Base-by-base conservation (phyloP, 164 flowering plant genomes). In the Macadamia tetraphylla region DNA sequence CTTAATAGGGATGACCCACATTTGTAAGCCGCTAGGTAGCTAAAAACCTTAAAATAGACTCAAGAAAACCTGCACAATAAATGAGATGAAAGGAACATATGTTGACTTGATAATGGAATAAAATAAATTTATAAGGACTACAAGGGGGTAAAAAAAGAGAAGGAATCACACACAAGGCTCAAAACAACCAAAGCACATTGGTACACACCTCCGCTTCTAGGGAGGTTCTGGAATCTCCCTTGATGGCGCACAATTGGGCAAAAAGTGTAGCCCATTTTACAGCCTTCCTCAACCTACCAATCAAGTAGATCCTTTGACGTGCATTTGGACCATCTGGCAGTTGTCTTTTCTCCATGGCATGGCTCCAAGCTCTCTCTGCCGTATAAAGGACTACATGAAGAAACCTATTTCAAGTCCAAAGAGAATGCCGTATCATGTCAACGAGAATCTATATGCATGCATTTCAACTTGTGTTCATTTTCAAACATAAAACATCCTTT, bases 331-430 rank as follows among this genome's bases (percentile, higher is more conserved):
- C 97, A 85, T 90, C 90, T 60, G 90, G 94, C 64, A 94, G 75
- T 67, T 91, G 94, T 70, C 90, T 87, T 81, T 94, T 94, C 79
- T 94, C 98, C 98, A 94, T 94, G 53, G 96, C 97, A 90, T 94
- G 94, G 76, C 98, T 94, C 98, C 98, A 92, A 63, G 98, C 98
- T 80, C 97, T 91, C 81, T 94, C 97, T 31, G 97, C 88, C 60
- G 85, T 77, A 76, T 94, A 92, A 43, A 94, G 87, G 80, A 94
- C 83, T 69, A 92, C 32, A 79, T 94, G 98, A 66, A 94, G 95
- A 78, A 72, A 89, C 91, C 98, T 94, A 78, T 70, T 73, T 60
- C 53, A 46, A 65, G 71, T 49, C 70, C 71, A 74, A 80, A 67
- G 29, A 64, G 12, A 52, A 58, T 46, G 53, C 43, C 58, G 10